phyloP scores from a whole-genome alignment of 371 early-diverging fungal genomes.

The Mortierella sp. region DNA sequence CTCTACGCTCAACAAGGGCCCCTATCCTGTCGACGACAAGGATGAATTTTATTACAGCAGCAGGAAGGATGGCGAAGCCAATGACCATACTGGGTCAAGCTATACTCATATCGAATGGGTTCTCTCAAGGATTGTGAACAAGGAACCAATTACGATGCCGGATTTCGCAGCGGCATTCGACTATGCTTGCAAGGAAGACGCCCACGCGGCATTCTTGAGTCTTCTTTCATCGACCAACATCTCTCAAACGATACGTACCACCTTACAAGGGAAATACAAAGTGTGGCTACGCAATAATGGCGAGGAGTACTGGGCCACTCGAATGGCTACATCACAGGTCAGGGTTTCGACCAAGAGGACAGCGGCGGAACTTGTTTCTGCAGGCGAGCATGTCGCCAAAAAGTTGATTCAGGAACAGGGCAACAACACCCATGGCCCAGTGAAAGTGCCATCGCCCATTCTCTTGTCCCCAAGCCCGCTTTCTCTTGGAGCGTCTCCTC shows the following conservation, averaged over 20 bases:
- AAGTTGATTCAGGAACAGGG: slow-evolving; percentile 5
- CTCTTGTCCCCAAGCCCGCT: too few relatives aligned
- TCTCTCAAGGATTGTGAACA: not conserved
- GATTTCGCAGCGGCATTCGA: slow-evolving; percentile 3
- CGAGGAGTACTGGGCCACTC: slow-evolving; percentile 1
- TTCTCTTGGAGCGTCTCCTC: too few relatives aligned
- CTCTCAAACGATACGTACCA: not conserved
- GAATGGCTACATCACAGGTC: not conserved
- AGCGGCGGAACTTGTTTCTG: slow-evolving; percentile 5
- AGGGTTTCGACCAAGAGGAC: slow-evolving; percentile 5
- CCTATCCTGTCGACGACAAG: too few relatives aligned
- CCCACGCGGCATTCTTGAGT: not conserved
- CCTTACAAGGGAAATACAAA: not conserved
- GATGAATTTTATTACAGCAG: too few relatives aligned
- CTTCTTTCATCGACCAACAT: slow-evolving; percentile 7
- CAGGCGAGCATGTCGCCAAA: slow-evolving; percentile 5
- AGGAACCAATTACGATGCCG: slow-evolving; percentile 4
- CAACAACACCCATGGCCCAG: not conserved
- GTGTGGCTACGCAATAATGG: slow-evolving; percentile 4
- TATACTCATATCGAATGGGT: not conserved
- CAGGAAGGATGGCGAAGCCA: too few relatives aligned
- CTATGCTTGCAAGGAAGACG: slow-evolving; percentile 4
- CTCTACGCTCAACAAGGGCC: too few relatives aligned
- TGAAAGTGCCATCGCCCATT: too few relatives aligned
- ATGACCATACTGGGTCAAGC: too few relatives aligned